These are phyloP conservation scores for Ophiostoma sp. DNA, from an alignment of 2,329 filamentous ascomycete species.

Conservation along the genomic window DNA sequence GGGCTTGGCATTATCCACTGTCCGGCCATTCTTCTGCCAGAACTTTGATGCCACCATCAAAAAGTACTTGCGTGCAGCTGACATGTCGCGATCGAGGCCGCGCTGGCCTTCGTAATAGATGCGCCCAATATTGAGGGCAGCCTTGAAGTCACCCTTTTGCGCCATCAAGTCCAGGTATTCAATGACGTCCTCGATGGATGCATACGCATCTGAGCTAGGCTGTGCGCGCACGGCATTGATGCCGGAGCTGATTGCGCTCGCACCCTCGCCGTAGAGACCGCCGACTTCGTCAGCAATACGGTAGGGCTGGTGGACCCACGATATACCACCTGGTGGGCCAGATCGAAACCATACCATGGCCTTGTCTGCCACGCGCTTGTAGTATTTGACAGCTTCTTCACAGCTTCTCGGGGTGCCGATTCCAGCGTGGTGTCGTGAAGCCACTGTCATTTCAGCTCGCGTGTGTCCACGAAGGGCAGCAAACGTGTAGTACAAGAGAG, in stretches of 20 bases:
- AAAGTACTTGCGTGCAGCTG: conserved; percentile 74
- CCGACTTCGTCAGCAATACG: conserved; percentile 85
- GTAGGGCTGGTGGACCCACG: conserved; percentile 71
- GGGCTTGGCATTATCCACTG: conserved; percentile 62
- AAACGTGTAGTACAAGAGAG: conserved; percentile 89
- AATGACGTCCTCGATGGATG: conserved; percentile 85
- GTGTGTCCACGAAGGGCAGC: conserved; percentile 79
- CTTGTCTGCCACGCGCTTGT: conserved; percentile 90
- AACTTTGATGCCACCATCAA: conserved; percentile 71
- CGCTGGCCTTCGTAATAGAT: conserved; percentile 84
- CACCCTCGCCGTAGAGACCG: conserved; percentile 91
- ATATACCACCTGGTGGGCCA: conserved; percentile 81
- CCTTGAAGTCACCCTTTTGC: conserved; percentile 81
- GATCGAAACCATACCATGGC: conserved; percentile 81
- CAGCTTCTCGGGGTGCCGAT: conserved; percentile 83
- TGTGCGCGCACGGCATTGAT: conserved; percentile 69
- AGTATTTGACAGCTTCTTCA: conserved; percentile 77
- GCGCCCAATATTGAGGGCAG: conserved; percentile 77
- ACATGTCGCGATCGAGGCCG: conserved; percentile 66
- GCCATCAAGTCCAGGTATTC: conserved; percentile 90
- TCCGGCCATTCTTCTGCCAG: conserved; percentile 73
- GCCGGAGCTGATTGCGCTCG: conserved; percentile 82
- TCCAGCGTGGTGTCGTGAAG: conserved; percentile 76
- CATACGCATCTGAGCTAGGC: conserved; percentile 72
- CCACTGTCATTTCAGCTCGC: conserved; percentile 88